phyloP scores from a whole-genome alignment of 1,139 yeast genomes.

The Blastobotrys niveus region DNA sequence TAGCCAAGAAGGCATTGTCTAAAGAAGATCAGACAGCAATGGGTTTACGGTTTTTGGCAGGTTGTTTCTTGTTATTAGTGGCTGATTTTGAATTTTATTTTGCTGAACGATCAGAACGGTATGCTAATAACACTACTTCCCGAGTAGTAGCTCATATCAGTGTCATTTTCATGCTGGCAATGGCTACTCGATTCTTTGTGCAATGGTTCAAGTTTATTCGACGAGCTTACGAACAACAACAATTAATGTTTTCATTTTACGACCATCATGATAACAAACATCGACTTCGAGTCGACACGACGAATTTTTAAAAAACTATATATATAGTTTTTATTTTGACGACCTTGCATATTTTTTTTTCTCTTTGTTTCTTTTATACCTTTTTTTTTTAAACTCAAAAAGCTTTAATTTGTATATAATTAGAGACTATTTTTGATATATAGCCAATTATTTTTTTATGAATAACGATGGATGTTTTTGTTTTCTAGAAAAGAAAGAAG shows the following conservation, averaged over 20 bases:
- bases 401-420: no score
- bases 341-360: background rate
- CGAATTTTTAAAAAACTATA: no score
- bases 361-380: no score
- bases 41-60: constrained; percentile 4
- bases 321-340: no score
- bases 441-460: no score
- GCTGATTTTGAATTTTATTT: constrained; percentile 9
- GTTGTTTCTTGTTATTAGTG: constrained; percentile 1
- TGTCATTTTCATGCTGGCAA: constrained; percentile 5
- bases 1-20: constrained; percentile 2
- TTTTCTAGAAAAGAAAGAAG: no score
- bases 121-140: background rate
- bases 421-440: no score
- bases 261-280: constrained; percentile 1
- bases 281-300: background rate
- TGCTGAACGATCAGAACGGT: constrained; percentile 8
- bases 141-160: background rate
- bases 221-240: constrained; percentile 8
- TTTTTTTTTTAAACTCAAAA: no score
- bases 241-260: background rate
- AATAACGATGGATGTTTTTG: no score
- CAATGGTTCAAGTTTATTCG: constrained; percentile 6
- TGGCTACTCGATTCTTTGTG: constrained; percentile 5
- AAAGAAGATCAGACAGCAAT: constrained; percentile 7